Evolutionary conservation across 2,329 filamentous ascomycete genomes (phyloP), one percentile per base, ranked within the genome.

Genomic region (Juglanconis oblonga): DNA sequence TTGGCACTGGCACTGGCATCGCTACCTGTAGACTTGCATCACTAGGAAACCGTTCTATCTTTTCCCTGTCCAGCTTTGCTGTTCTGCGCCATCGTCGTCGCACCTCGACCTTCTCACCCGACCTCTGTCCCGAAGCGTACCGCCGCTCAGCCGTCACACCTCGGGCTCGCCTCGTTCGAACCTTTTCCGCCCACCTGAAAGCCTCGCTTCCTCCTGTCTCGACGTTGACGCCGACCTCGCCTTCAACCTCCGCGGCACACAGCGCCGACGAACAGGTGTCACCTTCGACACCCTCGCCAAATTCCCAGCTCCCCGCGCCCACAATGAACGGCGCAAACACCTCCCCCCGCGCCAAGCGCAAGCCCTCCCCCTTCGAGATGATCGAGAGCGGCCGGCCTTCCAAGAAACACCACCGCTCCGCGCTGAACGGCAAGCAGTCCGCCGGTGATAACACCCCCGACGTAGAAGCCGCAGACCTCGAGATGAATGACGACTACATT

Each of bases 311-410:
- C 14, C 24, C 56, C 35, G 4, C 57, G 29, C 9, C 55, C 53
- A 56, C 48, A 4, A 70, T 69, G 68, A 68, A 66, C 59, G 66
- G 67, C 35, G 33, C 64, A 32, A 64, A 57, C 33, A 44, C 58
- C 14, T 64, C 66, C 3, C 57, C 64, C 32, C 64, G 67, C 48
- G 58, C 61, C 24, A 70, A 71, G 66, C 68, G 69, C 45, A 69
- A 69, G 61, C 63, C 61, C 45, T 62, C 67, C 29, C 64, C 67
- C 13, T 58, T 55, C 49, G 61, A 64, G 35, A 49, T 53, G 3
- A 57, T 54, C 32, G 56, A 59, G 42, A 63, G 62, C 35, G 62
- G 59, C 52, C 66, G 69, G 5, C 68, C 68, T 9, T 52, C 67
- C 8, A 70, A 70, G 58, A 57, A 67, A 48, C 66, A 62, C 36